Base-by-base conservation (phyloP, 2,329 filamentous ascomycete genomes). In the Colletotrichum kahawae region DNA sequence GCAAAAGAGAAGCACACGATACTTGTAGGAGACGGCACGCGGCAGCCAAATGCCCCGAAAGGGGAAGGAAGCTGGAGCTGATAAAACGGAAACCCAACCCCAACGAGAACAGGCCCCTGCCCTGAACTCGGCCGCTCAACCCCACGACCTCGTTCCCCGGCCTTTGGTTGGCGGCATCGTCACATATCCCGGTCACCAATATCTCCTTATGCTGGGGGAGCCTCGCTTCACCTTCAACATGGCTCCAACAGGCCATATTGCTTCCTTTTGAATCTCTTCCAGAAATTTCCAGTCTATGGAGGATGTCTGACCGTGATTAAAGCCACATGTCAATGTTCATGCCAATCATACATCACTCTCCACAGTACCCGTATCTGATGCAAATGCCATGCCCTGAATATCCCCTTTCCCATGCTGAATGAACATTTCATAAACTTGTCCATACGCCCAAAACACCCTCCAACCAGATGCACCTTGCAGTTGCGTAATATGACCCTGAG, bases 21-120 rank as follows among this genome's bases (percentile, higher is more conserved):
- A 64, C 14, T 43, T 54, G 18, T 24, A 31, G 51, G 48, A 56
- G 18, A 43, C 63, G 31, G 59, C 43, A 59, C 36, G 16, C 33
- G 38, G 51, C 36, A 71, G 38, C 31, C 48, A 24, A n/a, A 29
- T 16, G 9, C 21, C 31, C 67, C 60, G 31, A 24, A 54, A 36
- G 16, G 13, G 51, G 24, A 66, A 71, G 68, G 36, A 56, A 59
- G 56, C n/a, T 71, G 71, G 48, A 66, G 33, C 68, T 60, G 60
- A 67, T 72, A 56, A 75, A 72, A 72, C 71, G 57, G 51, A 54
- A 57, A 69, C 57, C 51, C 67, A 67, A 65, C 69, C 59, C 67
- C 71, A 65, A 65, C 43, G 56, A 63, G 60, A 51, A 57, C 62
- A 56, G 68, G 56, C 29, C 72, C 56, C 68, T 71, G 62, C 56